Conservation (phyloP, 768 basidiomycete species). For the Artomyces pyxidatus region DNA sequence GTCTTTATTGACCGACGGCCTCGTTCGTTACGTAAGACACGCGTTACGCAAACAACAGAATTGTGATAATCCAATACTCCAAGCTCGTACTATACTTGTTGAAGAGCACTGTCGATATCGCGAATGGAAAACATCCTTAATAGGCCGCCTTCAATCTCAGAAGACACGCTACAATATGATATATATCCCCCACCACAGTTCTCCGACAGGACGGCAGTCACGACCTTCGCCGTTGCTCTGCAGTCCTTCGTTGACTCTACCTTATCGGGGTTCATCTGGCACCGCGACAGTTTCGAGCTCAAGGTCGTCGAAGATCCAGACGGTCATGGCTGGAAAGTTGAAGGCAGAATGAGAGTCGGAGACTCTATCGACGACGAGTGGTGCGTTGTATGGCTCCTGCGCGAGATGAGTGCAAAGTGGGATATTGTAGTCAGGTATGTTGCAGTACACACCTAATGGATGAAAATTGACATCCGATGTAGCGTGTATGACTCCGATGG, state of each 20-base stretch:
- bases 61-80: too few relatives aligned
- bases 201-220: constrained; percentile 51
- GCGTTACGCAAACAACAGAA: too few relatives aligned
- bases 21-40: too few relatives aligned
- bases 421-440: constrained; percentile 72
- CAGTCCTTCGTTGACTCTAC: constrained; percentile 42
- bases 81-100: too few relatives aligned
- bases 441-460: too few relatives aligned
- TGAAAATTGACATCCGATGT: neutral
- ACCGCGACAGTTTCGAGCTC: constrained; percentile 75
- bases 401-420: constrained; percentile 69
- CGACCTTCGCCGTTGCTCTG: constrained; percentile 64
- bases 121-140: constrained; percentile 56
- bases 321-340: constrained; percentile 47
- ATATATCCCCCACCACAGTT: constrained; percentile 52
- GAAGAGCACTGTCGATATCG: too few relatives aligned
- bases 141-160: constrained; percentile 67
- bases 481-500: constrained; percentile 88
- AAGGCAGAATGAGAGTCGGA: constrained; percentile 85
- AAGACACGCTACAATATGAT: constrained; percentile 77
- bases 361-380: constrained; percentile 99
- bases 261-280: constrained; percentile 68
- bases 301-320: constrained; percentile 50
- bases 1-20: neutral
- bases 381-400: constrained; percentile 86